Evolutionary conservation across 139 green algal species (phyloP).

Genomic region (Klebsormidium nitens): DNA sequence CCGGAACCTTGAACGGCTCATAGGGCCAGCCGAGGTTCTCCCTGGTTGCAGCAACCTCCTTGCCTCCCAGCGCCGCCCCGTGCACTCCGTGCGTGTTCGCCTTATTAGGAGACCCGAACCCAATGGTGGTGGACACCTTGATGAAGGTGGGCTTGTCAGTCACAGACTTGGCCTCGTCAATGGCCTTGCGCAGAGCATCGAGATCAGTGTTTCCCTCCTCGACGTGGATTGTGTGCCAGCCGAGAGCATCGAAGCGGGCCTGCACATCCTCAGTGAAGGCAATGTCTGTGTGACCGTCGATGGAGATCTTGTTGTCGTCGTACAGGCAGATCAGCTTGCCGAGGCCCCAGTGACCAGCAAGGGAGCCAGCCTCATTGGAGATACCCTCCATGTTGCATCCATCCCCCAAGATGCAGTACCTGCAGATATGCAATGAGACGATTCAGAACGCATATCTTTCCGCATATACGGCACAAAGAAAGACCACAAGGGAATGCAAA

Average conservation of each 20-base stretch:
- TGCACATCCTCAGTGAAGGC: constrained; percentile 98
- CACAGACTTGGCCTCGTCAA: constrained; percentile 77
- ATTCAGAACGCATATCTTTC: background rate
- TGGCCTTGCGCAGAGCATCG: constrained; percentile 72
- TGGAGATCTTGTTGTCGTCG: constrained; percentile 99
- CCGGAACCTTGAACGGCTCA: constrained; percentile 86
- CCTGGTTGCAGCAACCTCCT: constrained; percentile 89
- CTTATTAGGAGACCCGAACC: constrained; percentile 99
- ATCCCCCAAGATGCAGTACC: constrained; percentile 96
- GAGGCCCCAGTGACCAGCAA: constrained; percentile 97
- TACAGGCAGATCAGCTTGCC: constrained; percentile 99
- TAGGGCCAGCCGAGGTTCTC: constrained; percentile 92
- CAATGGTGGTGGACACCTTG: constrained; percentile 91
- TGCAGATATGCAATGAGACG: constrained; percentile 1
- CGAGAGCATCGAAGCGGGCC: constrained; percentile 73
- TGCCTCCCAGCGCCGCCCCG: constrained; percentile 85
- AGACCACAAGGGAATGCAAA: too few species aligned
- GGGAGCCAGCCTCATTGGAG: constrained; percentile 90
- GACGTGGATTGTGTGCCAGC: constrained; percentile 58
- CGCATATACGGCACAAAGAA: background rate
- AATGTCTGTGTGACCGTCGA: constrained; percentile 97
- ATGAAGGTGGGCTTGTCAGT: constrained; percentile 96
- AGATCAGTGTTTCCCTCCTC: constrained; percentile 95
- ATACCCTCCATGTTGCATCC: constrained; percentile 99
- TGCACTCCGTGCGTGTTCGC: constrained; percentile 94